phyloP scores from a whole-genome alignment of 208 protist species.

The Trypanosoma congolense region DNA sequence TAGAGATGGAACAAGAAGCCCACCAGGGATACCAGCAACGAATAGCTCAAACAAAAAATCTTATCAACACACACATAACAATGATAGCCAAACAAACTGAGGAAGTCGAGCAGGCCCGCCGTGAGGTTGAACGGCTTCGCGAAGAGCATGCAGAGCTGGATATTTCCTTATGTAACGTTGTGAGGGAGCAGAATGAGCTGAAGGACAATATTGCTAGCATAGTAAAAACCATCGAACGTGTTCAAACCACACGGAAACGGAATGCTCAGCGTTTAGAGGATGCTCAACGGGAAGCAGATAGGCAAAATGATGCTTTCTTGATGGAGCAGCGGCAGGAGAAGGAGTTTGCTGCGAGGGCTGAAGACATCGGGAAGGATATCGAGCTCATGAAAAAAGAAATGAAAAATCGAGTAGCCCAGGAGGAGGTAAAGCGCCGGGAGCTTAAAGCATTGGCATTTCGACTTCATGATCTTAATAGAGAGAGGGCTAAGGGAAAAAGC shows the following conservation, averaged over 20 bases:
- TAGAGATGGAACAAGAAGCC: constrained; percentile 76
- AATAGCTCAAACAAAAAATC: constrained; percentile 58
- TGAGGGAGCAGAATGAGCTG: constrained; percentile 35
- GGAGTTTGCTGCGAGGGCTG: constrained; percentile 52
- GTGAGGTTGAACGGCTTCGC: constrained; percentile 68
- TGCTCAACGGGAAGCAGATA: constrained; percentile 63
- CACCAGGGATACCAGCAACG: constrained; percentile 67
- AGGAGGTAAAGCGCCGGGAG: constrained; percentile 70
- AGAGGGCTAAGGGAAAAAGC: constrained; percentile 70
- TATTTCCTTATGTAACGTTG: constrained; percentile 39
- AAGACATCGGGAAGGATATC: constrained; percentile 54
- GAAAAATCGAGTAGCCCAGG: constrained; percentile 42
- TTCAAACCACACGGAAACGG: constrained; percentile 23
- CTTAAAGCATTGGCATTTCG: constrained; percentile 56
- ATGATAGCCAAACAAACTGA: constrained; percentile 51
- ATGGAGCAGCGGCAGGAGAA: constrained; percentile 83
- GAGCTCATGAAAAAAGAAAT: constrained; percentile 72
- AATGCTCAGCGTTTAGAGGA: constrained; percentile 53
- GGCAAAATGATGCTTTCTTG: constrained; percentile 78
- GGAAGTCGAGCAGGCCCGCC: constrained; percentile 49
- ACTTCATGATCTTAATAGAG: constrained; percentile 84
- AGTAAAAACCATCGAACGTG: constrained; percentile 29
- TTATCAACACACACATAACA: constrained; percentile 66
- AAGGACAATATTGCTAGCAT: constrained; percentile 34
- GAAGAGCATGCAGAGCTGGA: constrained; percentile 48